Conservation (phyloP, 495 filamentous ascomycete species). For the Bryoglossum gracile region DNA sequence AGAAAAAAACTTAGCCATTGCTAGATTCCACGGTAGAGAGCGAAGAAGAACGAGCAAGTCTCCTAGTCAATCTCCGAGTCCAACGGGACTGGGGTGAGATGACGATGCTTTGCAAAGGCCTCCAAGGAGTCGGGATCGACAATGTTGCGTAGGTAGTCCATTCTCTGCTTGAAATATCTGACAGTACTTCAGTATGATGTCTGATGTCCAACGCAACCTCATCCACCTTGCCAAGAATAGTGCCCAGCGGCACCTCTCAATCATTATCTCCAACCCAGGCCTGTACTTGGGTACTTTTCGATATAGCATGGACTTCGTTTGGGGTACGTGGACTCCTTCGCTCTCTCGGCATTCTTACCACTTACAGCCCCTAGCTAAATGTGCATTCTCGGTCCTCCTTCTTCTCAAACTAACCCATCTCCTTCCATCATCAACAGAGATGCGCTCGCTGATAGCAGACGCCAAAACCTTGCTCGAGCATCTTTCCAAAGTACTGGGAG, state of each 20-base stretch:
- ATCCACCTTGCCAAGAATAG: constrained; percentile 40
- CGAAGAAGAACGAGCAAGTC: constrained; percentile 31
- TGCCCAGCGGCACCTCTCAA: constrained; percentile 42
- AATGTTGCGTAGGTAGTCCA: constrained; percentile 30
- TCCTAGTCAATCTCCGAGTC: constrained; percentile 34
- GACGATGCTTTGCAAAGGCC: constrained; percentile 42
- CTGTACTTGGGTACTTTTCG: constrained; percentile 42
- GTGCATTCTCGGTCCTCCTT: constrained; percentile 45
- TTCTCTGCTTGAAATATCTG: neutral
- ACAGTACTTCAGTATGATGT: constrained; percentile 28
- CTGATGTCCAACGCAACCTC: constrained; percentile 33
- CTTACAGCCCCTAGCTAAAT: constrained; percentile 31
- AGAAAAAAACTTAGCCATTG: neutral
- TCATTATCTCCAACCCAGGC: constrained; percentile 34
- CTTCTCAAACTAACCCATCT: constrained; percentile 44
- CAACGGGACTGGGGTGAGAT: constrained; percentile 44
- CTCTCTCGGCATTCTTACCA: neutral
- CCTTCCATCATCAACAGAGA: constrained; percentile 35
- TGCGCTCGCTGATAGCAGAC: constrained; percentile 35
- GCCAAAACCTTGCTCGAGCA: constrained; percentile 38
- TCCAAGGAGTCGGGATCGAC: constrained; percentile 41
- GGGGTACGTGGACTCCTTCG: constrained; percentile 26
- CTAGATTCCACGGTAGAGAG: constrained; percentile 2
- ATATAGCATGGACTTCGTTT: constrained; percentile 50
- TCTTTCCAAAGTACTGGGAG: constrained; percentile 32